phyloP scores from a whole-genome alignment of 2,329 filamentous ascomycete genomes.

The Ceratocystiopsis sp. region DNA sequence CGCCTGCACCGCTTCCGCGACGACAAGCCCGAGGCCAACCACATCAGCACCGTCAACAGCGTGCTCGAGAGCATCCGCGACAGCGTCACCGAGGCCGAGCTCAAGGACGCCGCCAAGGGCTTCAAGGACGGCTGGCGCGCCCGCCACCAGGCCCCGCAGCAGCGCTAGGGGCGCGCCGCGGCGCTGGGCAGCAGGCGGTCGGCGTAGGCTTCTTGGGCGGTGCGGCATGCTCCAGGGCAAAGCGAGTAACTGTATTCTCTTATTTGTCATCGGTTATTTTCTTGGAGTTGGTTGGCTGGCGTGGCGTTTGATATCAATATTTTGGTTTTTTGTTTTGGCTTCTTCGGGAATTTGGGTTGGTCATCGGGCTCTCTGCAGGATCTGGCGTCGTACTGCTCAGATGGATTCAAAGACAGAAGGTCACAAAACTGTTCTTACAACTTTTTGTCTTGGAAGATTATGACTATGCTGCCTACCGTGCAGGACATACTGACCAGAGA shows the following conservation, averaged over 20 bases:
- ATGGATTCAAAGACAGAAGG: no score
- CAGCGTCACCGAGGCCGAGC: constrained; percentile 65
- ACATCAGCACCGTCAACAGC: constrained; percentile 65
- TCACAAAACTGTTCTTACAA: no score
- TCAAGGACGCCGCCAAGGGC: constrained; percentile 48
- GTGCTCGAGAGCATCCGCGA: constrained; percentile 84
- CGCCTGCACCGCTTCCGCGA: constrained; percentile 79
- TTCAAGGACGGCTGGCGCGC: constrained; percentile 73
- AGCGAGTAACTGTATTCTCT: background rate
- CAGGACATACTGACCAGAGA: no score
- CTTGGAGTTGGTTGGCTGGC: background rate
- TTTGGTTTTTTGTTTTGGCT: no score
- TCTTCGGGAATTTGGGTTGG: no score
- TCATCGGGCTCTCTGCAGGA: no score
- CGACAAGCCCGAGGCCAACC: constrained; percentile 84
- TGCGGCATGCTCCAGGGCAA: background rate
- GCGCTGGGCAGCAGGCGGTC: no score
- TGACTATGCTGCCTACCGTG: no score
- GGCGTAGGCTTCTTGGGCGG: constrained; percentile 1
- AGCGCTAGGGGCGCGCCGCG: no score
- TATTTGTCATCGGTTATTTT: background rate
- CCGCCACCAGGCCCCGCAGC: constrained; percentile 23
- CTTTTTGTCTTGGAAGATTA: no score
- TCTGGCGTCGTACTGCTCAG: no score
- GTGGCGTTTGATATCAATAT: no score